Base-by-base conservation (phyloP, 139 green algal species). In the Volvox africanus region DNA sequence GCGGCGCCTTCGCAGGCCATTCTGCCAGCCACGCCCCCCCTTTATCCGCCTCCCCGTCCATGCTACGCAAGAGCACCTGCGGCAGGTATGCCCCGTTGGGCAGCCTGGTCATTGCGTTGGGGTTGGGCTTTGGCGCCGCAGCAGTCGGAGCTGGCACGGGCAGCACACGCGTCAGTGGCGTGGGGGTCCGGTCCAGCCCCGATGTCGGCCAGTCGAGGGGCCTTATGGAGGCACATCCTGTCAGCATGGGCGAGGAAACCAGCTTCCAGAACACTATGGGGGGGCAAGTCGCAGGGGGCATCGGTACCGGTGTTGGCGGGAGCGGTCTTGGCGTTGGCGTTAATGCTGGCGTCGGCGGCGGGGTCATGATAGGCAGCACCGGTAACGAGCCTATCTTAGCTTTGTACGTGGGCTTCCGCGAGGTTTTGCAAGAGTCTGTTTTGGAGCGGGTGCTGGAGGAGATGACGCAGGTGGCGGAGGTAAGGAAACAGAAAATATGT, bases 381-480 rank as follows among this genome's bases (percentile, higher is more conserved):
- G 73, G 26, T 32, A 80, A 36, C 28, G 82, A 88, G 61, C 82
- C 82, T 12, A 37, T 35, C 33, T 32, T 88, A 19, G 82, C 82
- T 33, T 65, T 88, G 62, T 88, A 88, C 62, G 62, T 88, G 62
- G 82, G 36, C 1, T 88, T 88, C 62, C 82, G 82, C 21, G 82
- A 88, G 82, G 62, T 88, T 61, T 61, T 88, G 32, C 82, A 88
- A 32, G 82, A 88, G 82, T 32, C 16, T 0, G 62, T 79, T 13
- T 62, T 88, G 82, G 82, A 79, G 30, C 32, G 65, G 82, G 62
- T 88, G 82, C 82, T 88, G 19, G 62, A 88, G 32, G 82, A 88
- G 32, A 79, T 79, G 62, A 88, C 82, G 62, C 82, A 88, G 82
- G 65, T 88, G 62, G 82, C 68, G 20, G 82, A 88, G 82, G 82